Evolutionary conservation across 257 asterid genomes (phyloP).

Genomic region (Jacaranda mimosifolia): DNA sequence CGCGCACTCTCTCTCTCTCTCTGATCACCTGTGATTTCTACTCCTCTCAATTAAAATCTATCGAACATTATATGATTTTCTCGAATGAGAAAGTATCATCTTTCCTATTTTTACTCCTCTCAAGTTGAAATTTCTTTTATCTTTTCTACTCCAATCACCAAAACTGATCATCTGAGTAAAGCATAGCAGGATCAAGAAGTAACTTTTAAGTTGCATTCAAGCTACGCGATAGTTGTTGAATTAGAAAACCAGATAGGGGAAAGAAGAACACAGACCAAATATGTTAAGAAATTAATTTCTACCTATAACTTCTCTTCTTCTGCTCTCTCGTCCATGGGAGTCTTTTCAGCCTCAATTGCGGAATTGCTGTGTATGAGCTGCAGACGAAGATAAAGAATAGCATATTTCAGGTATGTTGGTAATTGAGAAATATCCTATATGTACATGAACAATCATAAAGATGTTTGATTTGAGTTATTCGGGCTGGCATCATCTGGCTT

Average conservation of each 20-base stretch:
- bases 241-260: background rate
- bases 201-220: background rate
- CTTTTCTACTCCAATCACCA: background rate
- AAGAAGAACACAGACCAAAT: conserved; percentile 1
- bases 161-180: background rate
- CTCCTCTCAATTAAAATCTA: too few species aligned
- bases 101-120: background rate
- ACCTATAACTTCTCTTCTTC: conserved; percentile 78
- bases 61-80: too few species aligned
- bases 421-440: conserved; percentile 12
- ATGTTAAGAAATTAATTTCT: conserved; percentile 6
- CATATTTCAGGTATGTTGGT: background rate
- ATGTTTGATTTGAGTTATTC: conserved; percentile 14
- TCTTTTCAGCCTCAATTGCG: conserved; percentile 50
- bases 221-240: background rate
- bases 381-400: conserved; percentile 34
- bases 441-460: background rate
- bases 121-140: background rate
- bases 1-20: too few species aligned
- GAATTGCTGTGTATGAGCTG: conserved; percentile 54
- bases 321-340: conserved; percentile 60
- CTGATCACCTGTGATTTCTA: too few species aligned
- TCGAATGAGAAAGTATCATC: background rate
- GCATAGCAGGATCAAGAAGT: background rate
- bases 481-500: conserved; percentile 15